Evolutionary conservation across 208 protist genomes (phyloP).

Genomic region (Acanthamoeba divionensis): DNA sequence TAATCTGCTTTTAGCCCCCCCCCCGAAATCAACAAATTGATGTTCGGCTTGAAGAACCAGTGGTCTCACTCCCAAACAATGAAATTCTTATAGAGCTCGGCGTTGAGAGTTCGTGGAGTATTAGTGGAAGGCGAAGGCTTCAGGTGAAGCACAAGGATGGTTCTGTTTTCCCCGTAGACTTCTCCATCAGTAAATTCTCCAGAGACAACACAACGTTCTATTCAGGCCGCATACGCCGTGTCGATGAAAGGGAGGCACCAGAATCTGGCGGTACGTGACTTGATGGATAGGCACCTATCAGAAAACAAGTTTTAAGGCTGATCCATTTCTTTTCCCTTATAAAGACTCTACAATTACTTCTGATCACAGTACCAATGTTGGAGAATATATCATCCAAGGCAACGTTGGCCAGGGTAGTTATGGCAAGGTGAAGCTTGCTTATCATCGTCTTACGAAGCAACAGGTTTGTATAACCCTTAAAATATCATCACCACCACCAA

Average conservation of each 20-base stretch:
- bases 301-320: slow-evolving; percentile 96
- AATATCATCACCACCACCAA: no score
- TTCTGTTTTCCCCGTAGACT: slow-evolving; percentile 43
- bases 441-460: slow-evolving; percentile 8
- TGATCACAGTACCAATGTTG: not conserved
- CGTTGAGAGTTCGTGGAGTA: slow-evolving; percentile 25
- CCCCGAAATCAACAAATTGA: no score
- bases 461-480: no score
- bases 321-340: slow-evolving; percentile 94
- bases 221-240: slow-evolving; percentile 30
- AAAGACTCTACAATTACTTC: not conserved
- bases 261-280: no score
- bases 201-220: slow-evolving; percentile 37
- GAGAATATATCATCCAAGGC: not conserved
- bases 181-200: slow-evolving; percentile 21
- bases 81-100: no score
- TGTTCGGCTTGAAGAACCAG: no score
- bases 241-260: not conserved
- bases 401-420: slow-evolving; percentile 11
- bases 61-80: no score
- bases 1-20: no score
- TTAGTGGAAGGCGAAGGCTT: not conserved
- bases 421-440: slow-evolving; percentile 47
- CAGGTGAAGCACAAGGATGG: slow-evolving; percentile 43
- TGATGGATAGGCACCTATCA: no score